Base-by-base conservation (phyloP, 2,329 filamentous ascomycete genomes). In the Monosporascus sp. region DNA sequence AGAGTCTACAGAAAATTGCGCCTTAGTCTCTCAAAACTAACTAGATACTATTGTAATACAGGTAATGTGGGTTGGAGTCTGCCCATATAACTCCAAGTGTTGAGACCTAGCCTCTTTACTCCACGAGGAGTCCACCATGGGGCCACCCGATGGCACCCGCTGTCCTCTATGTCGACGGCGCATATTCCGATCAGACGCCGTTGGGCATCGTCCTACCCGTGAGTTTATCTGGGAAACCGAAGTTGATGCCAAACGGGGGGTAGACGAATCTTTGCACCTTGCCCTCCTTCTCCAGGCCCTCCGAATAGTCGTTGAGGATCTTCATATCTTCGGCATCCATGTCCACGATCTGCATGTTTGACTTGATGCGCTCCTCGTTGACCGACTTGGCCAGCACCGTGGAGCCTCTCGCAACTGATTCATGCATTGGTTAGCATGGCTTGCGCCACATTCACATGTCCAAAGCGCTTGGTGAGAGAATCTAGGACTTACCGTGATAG, bases 361-460 rank as follows among this genome's bases (percentile, higher is more conserved):
- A 78, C 65, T 85, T 81, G 70, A 91, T 90, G 61, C 87, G 80
- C 48, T 78, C 77, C 15, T 80, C 79, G 7, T 80, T 88, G 40
- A 88, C 84, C 0, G 86, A 89, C 72, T 91, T 91, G 63, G 88
- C 81, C 28, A 91, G 77, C 18, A 91, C 88, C 7, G 85, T 88
- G 65, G 76, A 80, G 60, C 86, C 86, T 56, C 85, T 80, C 51
- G 84, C 79, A 47, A 89, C 86, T 88, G 50, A 57, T 8, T 41
- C 20, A 52, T 18, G 48, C 37, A 22, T 45, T 38, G 5, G 49
- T 37, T 54, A 15, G 56, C 11, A 35, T 35, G 11, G 11, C 31
- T 35, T 35, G 31, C 31, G 31, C 31, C 31, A 35, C 5, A 35
- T 35, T 14, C 31, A 9, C 31, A 35, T 35, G 14, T 35, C 14